Conservation (phyloP, 148 eudicot genomes). For the Heliamphora exappendiculata region DNA sequence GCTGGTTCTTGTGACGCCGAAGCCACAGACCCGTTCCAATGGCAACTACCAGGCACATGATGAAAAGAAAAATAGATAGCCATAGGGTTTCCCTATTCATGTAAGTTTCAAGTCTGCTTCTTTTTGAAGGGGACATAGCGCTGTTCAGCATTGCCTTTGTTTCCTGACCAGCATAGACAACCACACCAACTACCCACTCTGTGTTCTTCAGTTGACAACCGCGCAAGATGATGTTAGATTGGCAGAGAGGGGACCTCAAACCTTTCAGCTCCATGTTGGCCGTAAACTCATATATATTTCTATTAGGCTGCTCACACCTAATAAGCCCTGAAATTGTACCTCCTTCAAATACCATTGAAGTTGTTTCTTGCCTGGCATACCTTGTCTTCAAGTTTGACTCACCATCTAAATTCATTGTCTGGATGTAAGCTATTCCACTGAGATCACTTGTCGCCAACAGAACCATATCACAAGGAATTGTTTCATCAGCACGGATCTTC, state of each 20-base stretch:
- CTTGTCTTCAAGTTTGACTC: constrained; percentile 96
- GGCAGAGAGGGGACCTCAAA: constrained; percentile 65
- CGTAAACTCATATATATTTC: constrained; percentile 91
- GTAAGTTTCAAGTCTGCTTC: constrained; percentile 81
- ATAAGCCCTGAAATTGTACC: constrained; percentile 54
- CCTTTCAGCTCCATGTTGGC: constrained; percentile 83
- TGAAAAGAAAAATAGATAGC: constrained; percentile 78
- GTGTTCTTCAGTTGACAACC: constrained; percentile 98
- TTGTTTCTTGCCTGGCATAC: constrained; percentile 90
- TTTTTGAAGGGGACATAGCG: constrained; percentile 78
- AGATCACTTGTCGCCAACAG: constrained; percentile 79
- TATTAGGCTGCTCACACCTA: constrained; percentile 89
- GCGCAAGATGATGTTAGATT: constrained; percentile 87
- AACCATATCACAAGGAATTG: constrained; percentile 89
- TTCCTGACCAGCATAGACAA: constrained; percentile 95
- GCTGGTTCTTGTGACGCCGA: constrained; percentile 48
- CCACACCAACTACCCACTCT: constrained; percentile 85
- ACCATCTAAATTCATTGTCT: constrained; percentile 96
- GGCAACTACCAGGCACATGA: constrained; percentile 83
- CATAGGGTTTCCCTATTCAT: constrained; percentile 92
- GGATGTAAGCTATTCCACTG: constrained; percentile 88
- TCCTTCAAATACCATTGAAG: constrained; percentile 50
- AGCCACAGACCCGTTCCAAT: constrained; percentile 91
- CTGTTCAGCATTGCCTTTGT: constrained; percentile 97
- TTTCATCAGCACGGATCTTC: constrained; percentile 66